These are phyloP conservation scores for Tricholoma sp. DNA, from an alignment of 768 basidiomycete species.

Conservation along the genomic window DNA sequence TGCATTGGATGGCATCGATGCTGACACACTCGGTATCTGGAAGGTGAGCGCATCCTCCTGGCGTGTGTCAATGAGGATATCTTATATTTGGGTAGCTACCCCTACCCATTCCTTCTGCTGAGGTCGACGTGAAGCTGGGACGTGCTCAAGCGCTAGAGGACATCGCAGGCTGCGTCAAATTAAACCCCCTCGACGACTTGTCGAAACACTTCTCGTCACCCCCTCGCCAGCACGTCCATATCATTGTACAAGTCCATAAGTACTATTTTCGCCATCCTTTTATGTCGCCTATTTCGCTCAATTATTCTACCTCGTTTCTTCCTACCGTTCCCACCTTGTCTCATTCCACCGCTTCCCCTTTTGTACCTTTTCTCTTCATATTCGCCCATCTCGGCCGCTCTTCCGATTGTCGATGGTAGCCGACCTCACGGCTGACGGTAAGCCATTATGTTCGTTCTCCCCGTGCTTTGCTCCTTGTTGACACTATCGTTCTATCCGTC, in stretches of 20 bases:
- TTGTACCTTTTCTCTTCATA: not conserved
- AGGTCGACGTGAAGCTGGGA: not conserved
- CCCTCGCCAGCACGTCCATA: not conserved
- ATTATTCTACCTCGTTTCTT: not conserved
- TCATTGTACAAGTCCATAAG: not conserved
- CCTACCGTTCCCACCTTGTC: not conserved
- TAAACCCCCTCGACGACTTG: not conserved
- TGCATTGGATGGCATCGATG: no score
- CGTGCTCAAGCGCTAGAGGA: not conserved
- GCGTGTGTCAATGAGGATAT: no score
- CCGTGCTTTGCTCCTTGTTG: no score
- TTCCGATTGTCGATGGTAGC: not conserved
- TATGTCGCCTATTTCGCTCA: not conserved
- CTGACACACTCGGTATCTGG: no score
- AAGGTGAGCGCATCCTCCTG: no score
- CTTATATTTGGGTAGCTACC: not conserved
- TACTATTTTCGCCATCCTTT: not conserved
- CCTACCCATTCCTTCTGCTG: constrained; percentile 2
- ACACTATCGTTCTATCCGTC: not conserved
- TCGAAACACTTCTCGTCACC: not conserved
- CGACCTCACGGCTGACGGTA: no score
- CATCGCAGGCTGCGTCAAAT: not conserved
- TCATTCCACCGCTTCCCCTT: not conserved
- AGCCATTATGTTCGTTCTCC: not conserved
- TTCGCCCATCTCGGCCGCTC: not conserved